A percentile compares a stretch with the other conserved stretches of the same genome.
Evolutionary conservation across 23 red algal genomes (phyloP).

Genomic region (Gracilaria domingensis): DNA sequence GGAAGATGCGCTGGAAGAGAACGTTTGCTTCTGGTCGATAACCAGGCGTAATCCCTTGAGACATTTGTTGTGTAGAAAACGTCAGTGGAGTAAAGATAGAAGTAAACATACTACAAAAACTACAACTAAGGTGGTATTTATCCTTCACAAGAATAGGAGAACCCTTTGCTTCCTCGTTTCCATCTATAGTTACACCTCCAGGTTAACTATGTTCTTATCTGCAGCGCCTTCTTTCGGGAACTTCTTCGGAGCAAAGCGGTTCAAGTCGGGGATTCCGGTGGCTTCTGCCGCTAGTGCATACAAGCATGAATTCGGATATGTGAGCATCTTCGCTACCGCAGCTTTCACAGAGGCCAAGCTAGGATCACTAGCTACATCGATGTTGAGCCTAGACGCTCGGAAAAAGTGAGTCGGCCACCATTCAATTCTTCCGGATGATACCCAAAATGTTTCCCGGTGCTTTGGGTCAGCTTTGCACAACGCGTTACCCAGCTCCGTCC

Average conservation of each 20-base stretch:
- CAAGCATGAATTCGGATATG: background rate
- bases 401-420: slow-evolving; percentile 80
- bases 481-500: slow-evolving; percentile 44
- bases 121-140: background rate
- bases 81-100: background rate
- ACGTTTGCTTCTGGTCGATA: background rate
- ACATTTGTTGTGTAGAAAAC: background rate
- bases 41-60: background rate
- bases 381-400: slow-evolving; percentile 33
- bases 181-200: background rate
- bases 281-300: slow-evolving; percentile 46
- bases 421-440: slow-evolving; percentile 3
- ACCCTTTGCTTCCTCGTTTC: background rate
- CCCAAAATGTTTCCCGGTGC: slow-evolving; percentile 32
- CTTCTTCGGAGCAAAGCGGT: slow-evolving; percentile 1
- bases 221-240: background rate
- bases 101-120: slow-evolving; percentile 23
- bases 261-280: slow-evolving; percentile 40
- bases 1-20: background rate
- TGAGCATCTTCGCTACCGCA: slow-evolving; percentile 39
- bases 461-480: slow-evolving; percentile 12
- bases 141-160: background rate
- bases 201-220: background rate
- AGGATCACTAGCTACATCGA: slow-evolving; percentile 39
- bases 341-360: slow-evolving; percentile 53